Base-by-base conservation (phyloP, 148 eudicot species). In the Euryodendron excelsum region DNA sequence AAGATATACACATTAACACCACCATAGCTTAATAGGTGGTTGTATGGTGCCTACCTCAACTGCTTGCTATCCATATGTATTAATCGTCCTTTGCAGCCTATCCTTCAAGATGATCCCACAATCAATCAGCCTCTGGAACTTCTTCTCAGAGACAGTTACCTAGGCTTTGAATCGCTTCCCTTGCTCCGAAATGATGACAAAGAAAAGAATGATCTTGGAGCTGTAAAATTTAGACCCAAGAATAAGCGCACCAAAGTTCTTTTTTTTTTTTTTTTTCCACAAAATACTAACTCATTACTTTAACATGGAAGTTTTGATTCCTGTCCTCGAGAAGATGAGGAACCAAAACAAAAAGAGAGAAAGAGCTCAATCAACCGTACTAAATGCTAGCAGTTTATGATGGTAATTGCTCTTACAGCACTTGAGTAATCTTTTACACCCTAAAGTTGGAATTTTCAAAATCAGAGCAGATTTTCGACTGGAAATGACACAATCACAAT, bases 111-210 rank as follows among this genome's bases (percentile, higher is more conserved):
- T 67, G n/a, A n/a, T n/a, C n/a, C 31, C 37, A 14, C 58, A 28
- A 59, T 33, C 50, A 34, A 18, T 15, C 67, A 61, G 13, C 28
- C 79, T 82, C 87, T 73, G 58, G 58, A 79, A 39, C 81, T 78
- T 56, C 10, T 66, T 76, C n/a, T n/a, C n/a, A n/a, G n/a, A n/a
- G n/a, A n/a, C n/a, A n/a, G n/a, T n/a, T n/a, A 87, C 75, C 86
- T 78, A 33, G 82, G 88, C 77, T 83, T 87, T 39, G 97, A 88
- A 39, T 95, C 98, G 34, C 85, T 94, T 71, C 88, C 93, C 80
- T 95, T 95, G 94, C 99, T 91, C 81, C 99, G 90, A 80, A 95
- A 93, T 78, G 94, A 84, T 8, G 97, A 89, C 69, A 93, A 84
- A 37, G 98, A 96, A 79, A 96, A 96, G 82, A 96, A 96, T 73